Conservation (phyloP, 140 eudicot species). For the Stevia rebaudiana region DNA sequence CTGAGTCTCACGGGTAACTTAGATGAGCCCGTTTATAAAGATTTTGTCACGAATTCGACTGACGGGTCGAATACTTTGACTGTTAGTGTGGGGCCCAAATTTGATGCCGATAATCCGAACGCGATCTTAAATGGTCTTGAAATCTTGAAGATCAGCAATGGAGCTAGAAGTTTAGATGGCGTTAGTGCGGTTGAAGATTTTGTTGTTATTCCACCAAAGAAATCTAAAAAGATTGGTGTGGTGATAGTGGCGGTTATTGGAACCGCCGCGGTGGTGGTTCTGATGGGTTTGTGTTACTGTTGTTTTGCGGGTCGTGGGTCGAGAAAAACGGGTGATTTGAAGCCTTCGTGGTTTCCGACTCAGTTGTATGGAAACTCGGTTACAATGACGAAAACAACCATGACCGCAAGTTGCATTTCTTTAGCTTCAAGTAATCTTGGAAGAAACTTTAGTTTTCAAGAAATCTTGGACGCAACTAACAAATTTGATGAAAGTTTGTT, state of each 20-base stretch:
- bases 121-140: slow-evolving; percentile 90
- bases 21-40: slow-evolving; percentile 69
- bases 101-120: slow-evolving; percentile 32
- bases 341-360: slow-evolving; percentile 81
- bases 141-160: slow-evolving; percentile 85
- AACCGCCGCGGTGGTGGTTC: slow-evolving; percentile 34
- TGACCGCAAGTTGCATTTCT: slow-evolving; percentile 83
- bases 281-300: slow-evolving; percentile 56
- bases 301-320: slow-evolving; percentile 46
- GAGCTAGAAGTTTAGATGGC: slow-evolving; percentile 73
- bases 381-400: slow-evolving; percentile 62
- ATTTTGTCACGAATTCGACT: slow-evolving; percentile 60
- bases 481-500: slow-evolving; percentile 74
- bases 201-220: slow-evolving; percentile 29
- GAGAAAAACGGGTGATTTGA: slow-evolving; percentile 40
- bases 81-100: slow-evolving; percentile 82
- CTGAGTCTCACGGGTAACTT: slow-evolving; percentile 52
- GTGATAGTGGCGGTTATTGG: slow-evolving; percentile 50
- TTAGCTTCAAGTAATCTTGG: slow-evolving; percentile 70
- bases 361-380: slow-evolving; percentile 82
- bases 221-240: slow-evolving; percentile 33
- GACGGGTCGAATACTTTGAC: slow-evolving; percentile 49
- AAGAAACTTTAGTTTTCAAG: slow-evolving; percentile 73
- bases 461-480: slow-evolving; percentile 83
- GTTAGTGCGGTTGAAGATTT: slow-evolving; percentile 49